Conservation (phyloP, 495 filamentous ascomycete genomes). For the Hypoxylon cercidicola region DNA sequence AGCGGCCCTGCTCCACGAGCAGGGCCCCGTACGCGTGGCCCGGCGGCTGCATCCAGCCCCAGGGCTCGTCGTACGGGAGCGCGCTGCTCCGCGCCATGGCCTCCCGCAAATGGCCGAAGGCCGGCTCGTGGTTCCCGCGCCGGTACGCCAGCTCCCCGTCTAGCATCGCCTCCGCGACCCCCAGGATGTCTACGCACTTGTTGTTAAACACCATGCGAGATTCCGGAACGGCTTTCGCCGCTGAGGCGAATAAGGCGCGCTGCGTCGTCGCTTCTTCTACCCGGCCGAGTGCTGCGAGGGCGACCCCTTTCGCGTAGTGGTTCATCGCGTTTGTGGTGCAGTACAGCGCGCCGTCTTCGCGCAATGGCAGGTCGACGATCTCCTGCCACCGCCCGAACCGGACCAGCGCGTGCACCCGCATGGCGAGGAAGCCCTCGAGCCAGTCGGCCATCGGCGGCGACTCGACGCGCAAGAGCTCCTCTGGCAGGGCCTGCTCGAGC, state of each 20-base stretch:
- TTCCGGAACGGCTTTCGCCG: conserved; percentile 56
- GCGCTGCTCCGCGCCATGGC: conserved; percentile 65
- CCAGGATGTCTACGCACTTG: conserved; percentile 67
- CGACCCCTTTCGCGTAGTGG: conserved; percentile 73
- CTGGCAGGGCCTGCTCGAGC: conserved; percentile 66
- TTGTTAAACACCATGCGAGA: conserved; percentile 74
- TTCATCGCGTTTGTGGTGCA: conserved; percentile 70
- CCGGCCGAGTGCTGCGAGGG: conserved; percentile 63
- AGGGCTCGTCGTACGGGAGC: conserved; percentile 73
- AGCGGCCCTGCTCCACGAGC: conserved; percentile 67
- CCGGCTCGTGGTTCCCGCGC: conserved; percentile 61
- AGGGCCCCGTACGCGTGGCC: conserved; percentile 73
- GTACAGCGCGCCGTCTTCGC: conserved; percentile 64
- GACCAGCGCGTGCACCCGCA: conserved; percentile 71
- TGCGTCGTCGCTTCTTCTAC: conserved; percentile 59
- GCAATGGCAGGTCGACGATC: conserved; percentile 60
- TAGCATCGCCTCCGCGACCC: conserved; percentile 69
- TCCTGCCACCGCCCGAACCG: conserved; percentile 75
- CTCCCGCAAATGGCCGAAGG: conserved; percentile 63
- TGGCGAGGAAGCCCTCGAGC: conserved; percentile 71
- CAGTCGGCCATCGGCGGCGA: conserved; percentile 79
- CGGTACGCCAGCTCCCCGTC: conserved; percentile 77
- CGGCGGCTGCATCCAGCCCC: conserved; percentile 76
- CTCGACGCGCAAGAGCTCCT: conserved; percentile 66
- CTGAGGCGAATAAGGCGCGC: conserved; percentile 56